Conservation (phyloP, 441 rosid genomes). For the Viola pubescens region DNA sequence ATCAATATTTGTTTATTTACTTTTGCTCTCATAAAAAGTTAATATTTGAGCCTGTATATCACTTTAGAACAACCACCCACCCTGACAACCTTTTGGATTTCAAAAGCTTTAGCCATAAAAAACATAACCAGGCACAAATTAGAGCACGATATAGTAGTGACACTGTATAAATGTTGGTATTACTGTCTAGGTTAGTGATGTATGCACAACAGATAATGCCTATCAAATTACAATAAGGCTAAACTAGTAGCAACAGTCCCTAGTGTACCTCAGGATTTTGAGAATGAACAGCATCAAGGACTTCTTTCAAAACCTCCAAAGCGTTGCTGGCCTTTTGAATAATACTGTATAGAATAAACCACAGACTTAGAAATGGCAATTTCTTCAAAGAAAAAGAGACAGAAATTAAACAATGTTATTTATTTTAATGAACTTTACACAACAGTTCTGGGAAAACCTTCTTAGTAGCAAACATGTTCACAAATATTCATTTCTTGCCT, state of each 20-base stretch:
- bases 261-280: constrained; percentile 73
- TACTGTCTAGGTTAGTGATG: too few species aligned
- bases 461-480: background rate
- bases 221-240: too few species aligned
- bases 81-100: too few species aligned
- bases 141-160: too few species aligned
- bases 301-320: constrained; percentile 82
- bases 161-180: too few species aligned
- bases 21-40: too few species aligned
- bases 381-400: background rate
- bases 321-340: constrained; percentile 88
- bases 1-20: too few species aligned
- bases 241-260: background rate
- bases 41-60: too few species aligned
- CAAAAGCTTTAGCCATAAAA: too few species aligned
- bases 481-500: background rate
- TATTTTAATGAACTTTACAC: background rate
- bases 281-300: constrained; percentile 80
- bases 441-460: background rate
- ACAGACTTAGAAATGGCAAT: background rate
- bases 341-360: constrained; percentile 38
- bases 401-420: background rate
- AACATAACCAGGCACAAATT: too few species aligned
- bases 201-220: too few species aligned
- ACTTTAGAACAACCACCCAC: too few species aligned